Base-by-base conservation (phyloP, 225 moss, liverwort and hornwort genomes). In the Bryoerythrophyllum caledonicum region DNA sequence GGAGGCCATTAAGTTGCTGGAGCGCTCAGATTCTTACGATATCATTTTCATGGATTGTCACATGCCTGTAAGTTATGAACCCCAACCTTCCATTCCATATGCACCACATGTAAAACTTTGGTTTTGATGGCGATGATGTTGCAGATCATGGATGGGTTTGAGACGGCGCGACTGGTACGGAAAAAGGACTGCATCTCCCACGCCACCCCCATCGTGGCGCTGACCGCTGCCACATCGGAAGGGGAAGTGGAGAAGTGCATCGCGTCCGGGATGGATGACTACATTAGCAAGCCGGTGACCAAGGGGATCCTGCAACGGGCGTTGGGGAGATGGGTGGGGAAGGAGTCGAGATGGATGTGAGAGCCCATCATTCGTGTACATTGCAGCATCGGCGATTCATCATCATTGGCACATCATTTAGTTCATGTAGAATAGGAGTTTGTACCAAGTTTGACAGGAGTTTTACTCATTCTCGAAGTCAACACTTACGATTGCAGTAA, bases 1-100 rank as follows among this genome's bases (percentile, higher is more conserved):
- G 23, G 82, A 85, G 72, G 85, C 85, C 10, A 43, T 85, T 44
- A 60, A 71, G 21, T 57, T 82, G 6, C 52, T 85, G 54, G 70
- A 76, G 59, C 69, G 76, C 27, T 51, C 76, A 28, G 70, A 63
- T 46, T 48, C 60, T 53, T 85, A 76, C 63, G 85, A 85, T 49
- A 72, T 85, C 21, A 64, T 85, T 56, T 85, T 85, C 35, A 85
- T 85, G 85, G 85, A 85, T 23, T 85, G 85, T 74, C 85, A 85
- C 0, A 85, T 85, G 85, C 85, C 85, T 60, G 85, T 82, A 49
- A 67, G 81, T 70, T 13, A n/a, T 2, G 2, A 12, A 43, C 43
- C 43, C 14, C 14, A 13, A 43, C 11, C 3, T 43, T 43, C 43
- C 41, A 41, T 43, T 43, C 2, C 43, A 30, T 30, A 30, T n/a